Percentiles rank a stretch among this genome's conserved stretches.
These are phyloP conservation scores for Trichosporon faecale DNA, from an alignment of 1,284 basidiomycete species.

Conservation along the genomic window DNA sequence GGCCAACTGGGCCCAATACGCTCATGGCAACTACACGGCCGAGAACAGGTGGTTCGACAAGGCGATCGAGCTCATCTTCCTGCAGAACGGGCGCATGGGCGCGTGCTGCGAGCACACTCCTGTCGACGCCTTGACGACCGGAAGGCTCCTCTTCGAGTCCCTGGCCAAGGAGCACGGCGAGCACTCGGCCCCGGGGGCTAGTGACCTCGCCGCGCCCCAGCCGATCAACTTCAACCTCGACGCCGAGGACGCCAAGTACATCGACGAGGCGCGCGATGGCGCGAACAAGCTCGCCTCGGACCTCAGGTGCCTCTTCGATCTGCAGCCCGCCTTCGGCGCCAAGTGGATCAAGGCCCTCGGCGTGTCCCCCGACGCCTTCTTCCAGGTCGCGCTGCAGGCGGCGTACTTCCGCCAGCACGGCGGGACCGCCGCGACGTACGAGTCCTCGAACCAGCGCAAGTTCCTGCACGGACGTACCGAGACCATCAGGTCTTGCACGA, in stretches of 20 bases:
- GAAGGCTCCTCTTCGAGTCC: slow-evolving; percentile 18
- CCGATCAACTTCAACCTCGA: slow-evolving; percentile 18
- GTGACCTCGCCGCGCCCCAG: slow-evolving; percentile 10
- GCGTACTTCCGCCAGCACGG: slow-evolving; percentile 19
- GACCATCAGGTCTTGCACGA: slow-evolving; percentile 18
- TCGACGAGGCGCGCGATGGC: slow-evolving; percentile 9
- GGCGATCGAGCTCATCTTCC: slow-evolving; percentile 22
- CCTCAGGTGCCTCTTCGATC: slow-evolving; percentile 14
- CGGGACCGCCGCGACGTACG: slow-evolving; percentile 18
- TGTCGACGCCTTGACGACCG: slow-evolving; percentile 23
- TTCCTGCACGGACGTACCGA: slow-evolving; percentile 23
- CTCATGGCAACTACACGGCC: slow-evolving; percentile 14
- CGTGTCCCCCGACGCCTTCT: slow-evolving; percentile 22
- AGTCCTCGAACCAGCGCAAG: slow-evolving; percentile 16
- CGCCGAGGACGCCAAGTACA: slow-evolving; percentile 6
- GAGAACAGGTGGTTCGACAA: slow-evolving; percentile 23
- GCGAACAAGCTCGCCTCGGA: slow-evolving; percentile 14
- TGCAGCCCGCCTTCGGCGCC: slow-evolving; percentile 12
- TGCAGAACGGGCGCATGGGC: slow-evolving; percentile 22
- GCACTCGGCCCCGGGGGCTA: background rate
- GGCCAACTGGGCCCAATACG: slow-evolving; percentile 16
- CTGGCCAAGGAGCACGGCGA: slow-evolving; percentile 13
- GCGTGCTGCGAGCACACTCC: slow-evolving; percentile 25
- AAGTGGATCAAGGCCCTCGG: slow-evolving; percentile 24
- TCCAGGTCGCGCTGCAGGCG: slow-evolving; percentile 23